Base-by-base conservation (phyloP, 495 filamentous ascomycete species). In the Acidomyces sp. region DNA sequence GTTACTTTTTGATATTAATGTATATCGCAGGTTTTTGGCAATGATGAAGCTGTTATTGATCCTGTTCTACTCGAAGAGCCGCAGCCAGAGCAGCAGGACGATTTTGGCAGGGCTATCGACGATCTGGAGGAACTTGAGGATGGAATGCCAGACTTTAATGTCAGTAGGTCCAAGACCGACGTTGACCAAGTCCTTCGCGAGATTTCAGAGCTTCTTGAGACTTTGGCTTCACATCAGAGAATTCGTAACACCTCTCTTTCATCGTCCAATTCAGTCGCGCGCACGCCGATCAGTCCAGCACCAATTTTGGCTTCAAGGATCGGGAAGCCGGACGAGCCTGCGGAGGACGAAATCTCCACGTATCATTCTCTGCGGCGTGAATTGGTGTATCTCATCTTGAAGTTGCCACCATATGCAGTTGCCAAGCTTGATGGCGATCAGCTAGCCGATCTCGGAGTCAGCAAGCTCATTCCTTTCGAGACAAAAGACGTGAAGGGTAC, bases 401-500 rank as follows among this genome's bases (percentile, higher is more conserved):
- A 66, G 22, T 60, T 95, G 33, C 87, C 87, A 11, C 87, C 87
- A 6, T 86, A 84, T 55, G 80, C 82, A 6, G 77, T 95, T 34
- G 74, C 87, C 4, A 88, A 87, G 49, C 63, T 93, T 33, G 74
- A 93, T 54, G 81, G 83, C 24, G 80, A 93, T 52, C 82, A 84
- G 55, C 59, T 93, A 6, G 80, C 72, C 4, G 81, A 83, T 16
- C 64, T 95, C 9, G 81, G 78, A 40, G 75, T 95, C 53, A 87
- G 80, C 60, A 80, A 75, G n/a, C 84, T 77, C 62, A 72, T 93
- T 21, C 60, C 83, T 42, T 52, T 88, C 34, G 74, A 79, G 24
- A 74, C 65, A 18, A 77, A 74, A 28, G 74, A 82, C 53, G 82
- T 82, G 47, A 71, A 67, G 37, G 87, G 87, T 3, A 75, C 78